phyloP scores from a whole-genome alignment of 2,329 filamentous ascomycete genomes.

The Trichoderma koningii region DNA sequence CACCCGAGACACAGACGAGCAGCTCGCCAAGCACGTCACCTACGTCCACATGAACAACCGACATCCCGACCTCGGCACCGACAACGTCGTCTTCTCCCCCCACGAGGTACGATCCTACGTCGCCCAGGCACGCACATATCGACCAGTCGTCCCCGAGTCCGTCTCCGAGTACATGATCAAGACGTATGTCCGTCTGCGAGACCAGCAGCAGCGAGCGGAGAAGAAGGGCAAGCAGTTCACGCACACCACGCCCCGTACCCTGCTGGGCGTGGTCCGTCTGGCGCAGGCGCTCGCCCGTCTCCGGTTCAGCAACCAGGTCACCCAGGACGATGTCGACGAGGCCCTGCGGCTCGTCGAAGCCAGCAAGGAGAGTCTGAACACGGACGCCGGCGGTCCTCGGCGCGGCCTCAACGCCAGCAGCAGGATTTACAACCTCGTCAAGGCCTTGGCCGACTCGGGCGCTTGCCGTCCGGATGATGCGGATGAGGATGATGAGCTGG shows the following conservation, averaged over 20 bases:
- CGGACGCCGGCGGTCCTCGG: slow-evolving; percentile 61
- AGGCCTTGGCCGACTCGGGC: slow-evolving; percentile 81
- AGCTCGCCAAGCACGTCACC: slow-evolving; percentile 92
- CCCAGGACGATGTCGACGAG: slow-evolving; percentile 93
- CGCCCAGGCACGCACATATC: slow-evolving; percentile 85
- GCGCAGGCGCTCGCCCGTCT: slow-evolving; percentile 91
- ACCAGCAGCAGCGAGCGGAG: slow-evolving; percentile 89
- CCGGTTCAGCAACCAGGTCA: slow-evolving; percentile 81
- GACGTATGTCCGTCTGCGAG: slow-evolving; percentile 92
- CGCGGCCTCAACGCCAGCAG: slow-evolving; percentile 78
- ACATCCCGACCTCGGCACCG: slow-evolving; percentile 72
- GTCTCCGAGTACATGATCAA: slow-evolving; percentile 97
- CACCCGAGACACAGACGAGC: slow-evolving; percentile 83
- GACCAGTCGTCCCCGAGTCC: slow-evolving; percentile 78
- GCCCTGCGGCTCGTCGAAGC: slow-evolving; percentile 88
- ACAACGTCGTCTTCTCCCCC: slow-evolving; percentile 77
- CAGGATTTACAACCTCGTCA: slow-evolving; percentile 94
- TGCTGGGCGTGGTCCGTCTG: slow-evolving; percentile 88
- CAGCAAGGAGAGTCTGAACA: slow-evolving; percentile 85
- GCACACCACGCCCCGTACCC: slow-evolving; percentile 89
- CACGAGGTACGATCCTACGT: slow-evolving; percentile 96
- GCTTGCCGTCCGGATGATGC: slow-evolving; percentile 75
- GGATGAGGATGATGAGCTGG: slow-evolving; percentile 55
- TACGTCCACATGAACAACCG: slow-evolving; percentile 96
- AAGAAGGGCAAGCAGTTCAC: slow-evolving; percentile 89